Conservation (phyloP, 2,329 filamentous ascomycete species). For the Plectosphaerella plurivora region DNA sequence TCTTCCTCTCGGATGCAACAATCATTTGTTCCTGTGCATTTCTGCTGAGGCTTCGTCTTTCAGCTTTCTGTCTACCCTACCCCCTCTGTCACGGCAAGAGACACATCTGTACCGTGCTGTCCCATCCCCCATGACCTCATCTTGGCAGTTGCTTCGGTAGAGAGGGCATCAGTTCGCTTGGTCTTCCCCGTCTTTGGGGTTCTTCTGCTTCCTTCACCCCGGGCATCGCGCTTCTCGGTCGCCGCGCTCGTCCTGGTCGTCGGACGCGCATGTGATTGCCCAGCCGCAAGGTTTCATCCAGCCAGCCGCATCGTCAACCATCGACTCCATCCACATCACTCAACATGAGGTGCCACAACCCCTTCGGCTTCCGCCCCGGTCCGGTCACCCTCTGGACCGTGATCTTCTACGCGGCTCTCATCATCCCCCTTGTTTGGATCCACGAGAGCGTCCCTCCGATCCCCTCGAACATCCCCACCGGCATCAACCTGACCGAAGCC, state of each 20-base stretch:
- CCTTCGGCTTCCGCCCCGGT: constrained; percentile 72
- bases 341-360: constrained; percentile 33
- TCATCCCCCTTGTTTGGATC: constrained; percentile 67
- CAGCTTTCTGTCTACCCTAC: too few relatives aligned
- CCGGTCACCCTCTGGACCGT: constrained; percentile 79
- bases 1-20: too few relatives aligned
- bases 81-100: too few relatives aligned
- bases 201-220: background rate
- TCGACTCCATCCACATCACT: constrained; percentile 6
- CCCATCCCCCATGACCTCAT: too few relatives aligned
- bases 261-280: too few relatives aligned
- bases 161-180: too few relatives aligned
- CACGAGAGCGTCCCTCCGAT: constrained; percentile 67
- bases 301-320: background rate
- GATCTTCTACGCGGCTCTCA: constrained; percentile 70
- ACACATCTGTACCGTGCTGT: too few relatives aligned
- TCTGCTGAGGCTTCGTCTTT: too few relatives aligned
- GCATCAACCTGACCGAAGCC: constrained; percentile 78
- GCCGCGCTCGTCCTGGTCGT: background rate
- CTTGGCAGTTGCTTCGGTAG: too few relatives aligned
- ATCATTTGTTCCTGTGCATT: too few relatives aligned
- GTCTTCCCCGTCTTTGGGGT: too few relatives aligned
- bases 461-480: constrained; percentile 30
- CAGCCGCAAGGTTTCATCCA: background rate
- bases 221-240: background rate